These are phyloP conservation scores for Aspergillus fumigatus DNA, from an alignment of 2,329 filamentous ascomycete genomes.

Conservation along the genomic window DNA sequence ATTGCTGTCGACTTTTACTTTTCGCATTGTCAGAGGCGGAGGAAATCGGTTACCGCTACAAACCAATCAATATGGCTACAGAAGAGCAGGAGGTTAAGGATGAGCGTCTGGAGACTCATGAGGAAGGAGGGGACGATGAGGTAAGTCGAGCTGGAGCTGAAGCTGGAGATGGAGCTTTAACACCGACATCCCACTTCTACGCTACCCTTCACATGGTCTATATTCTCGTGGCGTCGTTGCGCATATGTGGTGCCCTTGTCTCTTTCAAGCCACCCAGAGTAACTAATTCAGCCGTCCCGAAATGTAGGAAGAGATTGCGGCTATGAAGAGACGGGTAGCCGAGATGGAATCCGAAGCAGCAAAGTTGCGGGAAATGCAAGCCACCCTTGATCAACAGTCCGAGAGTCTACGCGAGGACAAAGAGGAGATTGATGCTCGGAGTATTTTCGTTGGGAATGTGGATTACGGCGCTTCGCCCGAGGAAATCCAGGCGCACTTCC, in stretches of 20 bases:
- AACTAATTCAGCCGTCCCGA: not conserved
- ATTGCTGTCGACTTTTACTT: slow-evolving; percentile 12
- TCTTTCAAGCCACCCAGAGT: not conserved
- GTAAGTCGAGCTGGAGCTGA: slow-evolving; percentile 23
- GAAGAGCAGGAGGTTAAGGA: slow-evolving; percentile 35
- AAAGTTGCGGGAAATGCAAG: slow-evolving; percentile 83
- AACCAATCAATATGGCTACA: slow-evolving; percentile 26
- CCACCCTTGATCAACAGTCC: slow-evolving; percentile 75
- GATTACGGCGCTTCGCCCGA: slow-evolving; percentile 96
- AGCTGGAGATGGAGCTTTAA: not conserved
- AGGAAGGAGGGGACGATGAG: slow-evolving; percentile 44
- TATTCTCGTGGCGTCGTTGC: not conserved
- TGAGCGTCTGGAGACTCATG: slow-evolving; percentile 35
- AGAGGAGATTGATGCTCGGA: slow-evolving; percentile 90
- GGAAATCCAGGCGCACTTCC: slow-evolving; percentile 97
- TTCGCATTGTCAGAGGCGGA: not conserved
- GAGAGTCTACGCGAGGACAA: slow-evolving; percentile 85
- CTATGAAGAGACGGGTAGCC: slow-evolving; percentile 80
- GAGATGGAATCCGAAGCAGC: slow-evolving; percentile 89
- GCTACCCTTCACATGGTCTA: not conserved
- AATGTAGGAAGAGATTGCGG: slow-evolving; percentile 68
- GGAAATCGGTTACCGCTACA: not conserved
- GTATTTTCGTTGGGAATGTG: slow-evolving; percentile 97
- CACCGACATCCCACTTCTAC: not conserved
- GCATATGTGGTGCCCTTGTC: slow-evolving; percentile 6